Evolutionary conservation across 495 filamentous ascomycete genomes (phyloP), one percentile per base, ranked within the genome.

Genomic region (Podospora pseudocomata): DNA sequence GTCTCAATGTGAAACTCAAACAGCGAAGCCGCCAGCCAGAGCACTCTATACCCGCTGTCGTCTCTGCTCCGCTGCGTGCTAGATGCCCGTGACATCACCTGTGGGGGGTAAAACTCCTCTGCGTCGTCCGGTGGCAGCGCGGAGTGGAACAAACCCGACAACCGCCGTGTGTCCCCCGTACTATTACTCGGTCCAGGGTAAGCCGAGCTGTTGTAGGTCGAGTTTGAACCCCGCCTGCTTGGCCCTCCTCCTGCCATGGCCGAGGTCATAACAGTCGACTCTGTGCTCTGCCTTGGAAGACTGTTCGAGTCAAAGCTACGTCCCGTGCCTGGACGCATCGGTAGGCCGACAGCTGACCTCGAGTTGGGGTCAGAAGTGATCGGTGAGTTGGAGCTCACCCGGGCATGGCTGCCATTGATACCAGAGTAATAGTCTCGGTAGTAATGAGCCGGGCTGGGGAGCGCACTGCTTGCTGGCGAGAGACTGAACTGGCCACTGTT

Each of bases 1-100:
- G 90, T 91, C 70, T 94, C 91, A 68, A 98, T 97, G 75, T 96
- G 94, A 79, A 98, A 99, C 73, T 97, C 92, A 75, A 96, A 98
- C 18, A 98, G 84, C 71, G 91, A 95, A 13, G 96, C 95, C 16
- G 93, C 96, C 11, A 97, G 83, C 83, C 97, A 99, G 32, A 99
- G 80, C 4, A 87, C 77, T 32, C 78, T 86, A 67, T 85, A 86
- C 32, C 80, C 80, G 19, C 76, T 73, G 6, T 74, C 76, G 18
- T 72, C 70, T 9, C 78, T 11, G n/a, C 67, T 77, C 15, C 84
- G 77, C 69, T 86, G 83, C 13, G 79, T 74, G 16, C 83, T 85
- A 28, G 85, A 87, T 20, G 81, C 80, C 58, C 85, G 74, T 55
- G 85, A 86, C 26, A 83, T 79, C 16, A 74, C 70, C 71, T 75